Evolutionary conservation across 108 stramenopile genomes (phyloP), one percentile per base, ranked within the genome.

Genomic region (Schizochytrium sp.): DNA sequence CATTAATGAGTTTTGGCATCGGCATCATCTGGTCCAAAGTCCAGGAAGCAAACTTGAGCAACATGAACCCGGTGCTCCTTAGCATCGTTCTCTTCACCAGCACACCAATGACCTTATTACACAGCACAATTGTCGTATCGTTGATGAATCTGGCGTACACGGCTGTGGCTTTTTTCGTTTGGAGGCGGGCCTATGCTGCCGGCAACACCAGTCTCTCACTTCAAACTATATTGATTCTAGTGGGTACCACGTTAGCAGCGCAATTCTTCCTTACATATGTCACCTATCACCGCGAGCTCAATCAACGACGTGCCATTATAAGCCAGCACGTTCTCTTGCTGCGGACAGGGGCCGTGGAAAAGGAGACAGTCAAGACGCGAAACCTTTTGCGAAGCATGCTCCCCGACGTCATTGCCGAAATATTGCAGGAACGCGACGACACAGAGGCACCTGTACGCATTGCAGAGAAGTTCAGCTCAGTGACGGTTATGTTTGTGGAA

Each of bases 401-500:
- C 18, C 89, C 89, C 6, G 45, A 59, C 45, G 60, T 29, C 44
- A 89, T 87, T 34, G 5, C 47, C 44, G 18, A 63, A n/a, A 5
- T 18, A 1, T 3, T 90, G 87, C 19, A 60, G 89, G 10, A 51
- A 12, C 55, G 87, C 5, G 87, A 58, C 21, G 76, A 83, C 51
- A 28, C 45, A 6, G 76, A 83, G 48, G 76, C 76, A 6, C 76
- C 76, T 29, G 5, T 25, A 10, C n/a, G 60, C 12, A 87, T 87
- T 23, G 89, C 58, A 48, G 87, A 89, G n/a, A 57, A 41, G 28
- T 90, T 87, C 87, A 59, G 29, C 23, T 47, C 87, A 53, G 91
- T 91, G 58, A 90, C 91, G 18, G 58, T 91, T 34, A 34, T 91
- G 23, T 91, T 91, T 57, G 87, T 83, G 45, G 71, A 72, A 44